phyloP scores from a whole-genome alignment of 768 basidiomycete genomes.

The Omphalotus guepiniiformis region DNA sequence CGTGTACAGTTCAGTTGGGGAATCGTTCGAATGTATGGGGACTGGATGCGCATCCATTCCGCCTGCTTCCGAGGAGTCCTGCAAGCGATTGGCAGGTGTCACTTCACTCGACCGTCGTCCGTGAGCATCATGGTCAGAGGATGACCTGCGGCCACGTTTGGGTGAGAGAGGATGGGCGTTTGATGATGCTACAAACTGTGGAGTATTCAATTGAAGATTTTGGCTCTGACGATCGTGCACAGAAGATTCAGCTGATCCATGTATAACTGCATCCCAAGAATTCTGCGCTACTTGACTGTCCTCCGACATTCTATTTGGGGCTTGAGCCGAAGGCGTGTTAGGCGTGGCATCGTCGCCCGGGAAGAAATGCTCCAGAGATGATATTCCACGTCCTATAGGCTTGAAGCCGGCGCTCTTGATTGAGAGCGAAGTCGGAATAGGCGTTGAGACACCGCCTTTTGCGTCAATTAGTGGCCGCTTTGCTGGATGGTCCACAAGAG shows the following conservation, averaged over 20 bases:
- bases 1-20: slow-evolving; percentile 63
- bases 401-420: slow-evolving; percentile 55
- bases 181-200: slow-evolving; percentile 1
- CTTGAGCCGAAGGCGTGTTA: background rate
- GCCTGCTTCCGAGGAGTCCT: background rate
- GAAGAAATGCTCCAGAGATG: slow-evolving; percentile 75
- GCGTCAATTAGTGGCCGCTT: background rate
- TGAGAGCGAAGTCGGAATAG: background rate
- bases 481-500: background rate
- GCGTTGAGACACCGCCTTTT: background rate
- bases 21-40: slow-evolving; percentile 7
- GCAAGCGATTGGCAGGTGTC: background rate
- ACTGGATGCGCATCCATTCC: background rate
- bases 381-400: slow-evolving; percentile 57
- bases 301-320: background rate
- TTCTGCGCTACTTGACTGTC: too few species aligned
- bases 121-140: background rate
- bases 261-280: too few species aligned
- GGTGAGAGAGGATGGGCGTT: background rate
- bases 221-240: too few species aligned
- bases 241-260: too few species aligned
- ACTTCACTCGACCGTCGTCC: background rate
- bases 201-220: background rate
- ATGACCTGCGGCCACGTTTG: background rate
- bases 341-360: slow-evolving; percentile 40